A percentile compares a stretch with the other conserved stretches of the same genome.
Conservation (phyloP, 1,284 basidiomycete species). For the Chalciporus sp. region DNA sequence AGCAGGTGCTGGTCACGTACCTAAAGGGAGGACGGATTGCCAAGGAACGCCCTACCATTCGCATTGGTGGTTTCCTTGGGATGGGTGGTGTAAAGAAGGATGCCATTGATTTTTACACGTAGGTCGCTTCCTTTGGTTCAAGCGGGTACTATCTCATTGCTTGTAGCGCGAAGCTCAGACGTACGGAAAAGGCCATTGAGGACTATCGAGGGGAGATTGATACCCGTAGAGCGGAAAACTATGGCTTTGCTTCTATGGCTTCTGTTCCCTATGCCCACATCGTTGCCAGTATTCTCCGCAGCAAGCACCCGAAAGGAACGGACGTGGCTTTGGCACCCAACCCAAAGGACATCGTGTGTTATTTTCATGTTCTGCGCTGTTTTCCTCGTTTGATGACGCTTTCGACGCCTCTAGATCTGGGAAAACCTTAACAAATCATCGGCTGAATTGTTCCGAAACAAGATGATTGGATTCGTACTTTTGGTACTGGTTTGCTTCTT, state of each 20-base stretch:
- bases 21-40: constrained; percentile 69
- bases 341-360: constrained; percentile 80
- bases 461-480: constrained; percentile 73
- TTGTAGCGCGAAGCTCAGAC: constrained; percentile 66
- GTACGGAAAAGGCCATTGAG: constrained; percentile 80
- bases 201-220: constrained; percentile 76
- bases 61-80: constrained; percentile 67
- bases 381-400: neutral
- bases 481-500: constrained; percentile 82
- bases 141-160: constrained; percentile 13
- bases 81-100: constrained; percentile 71
- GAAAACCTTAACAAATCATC: constrained; percentile 79
- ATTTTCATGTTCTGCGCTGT: neutral
- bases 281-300: constrained; percentile 69
- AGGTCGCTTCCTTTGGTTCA: constrained; percentile 22
- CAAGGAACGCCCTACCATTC: constrained; percentile 67
- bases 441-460: constrained; percentile 66
- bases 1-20: constrained; percentile 75
- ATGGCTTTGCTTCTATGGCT: constrained; percentile 93
- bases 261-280: constrained; percentile 90
- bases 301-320: constrained; percentile 75
- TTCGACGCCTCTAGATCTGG: constrained; percentile 65
- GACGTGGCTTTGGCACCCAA: constrained; percentile 77
- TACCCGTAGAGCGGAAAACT: constrained; percentile 80
- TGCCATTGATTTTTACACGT: constrained; percentile 75